phyloP scores from a whole-genome alignment of 352 stramenopile genomes.

The Phytophthora uliginosa region DNA sequence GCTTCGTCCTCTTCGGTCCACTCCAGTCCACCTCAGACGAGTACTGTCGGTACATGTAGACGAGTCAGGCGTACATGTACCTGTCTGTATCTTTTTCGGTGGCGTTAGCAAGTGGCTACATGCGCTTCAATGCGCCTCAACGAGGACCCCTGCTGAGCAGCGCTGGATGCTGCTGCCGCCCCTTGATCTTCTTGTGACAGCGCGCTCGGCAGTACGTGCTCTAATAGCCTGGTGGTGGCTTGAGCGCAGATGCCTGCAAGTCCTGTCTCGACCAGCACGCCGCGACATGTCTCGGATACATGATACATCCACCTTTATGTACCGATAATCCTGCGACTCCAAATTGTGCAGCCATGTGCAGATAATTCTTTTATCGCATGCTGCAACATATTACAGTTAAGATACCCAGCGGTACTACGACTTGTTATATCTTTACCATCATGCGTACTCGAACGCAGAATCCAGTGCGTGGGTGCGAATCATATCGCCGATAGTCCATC shows the following conservation, averaged over 20 bases:
- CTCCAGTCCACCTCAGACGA: not conserved
- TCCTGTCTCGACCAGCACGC: not conserved
- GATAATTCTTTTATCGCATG: not conserved
- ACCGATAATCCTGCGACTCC: not conserved
- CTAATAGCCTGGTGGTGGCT: not conserved
- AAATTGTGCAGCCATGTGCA: not conserved
- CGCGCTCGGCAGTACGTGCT: not conserved
- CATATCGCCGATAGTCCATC: slow-evolving; percentile 7
- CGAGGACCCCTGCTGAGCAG: not conserved
- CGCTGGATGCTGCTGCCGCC: not conserved
- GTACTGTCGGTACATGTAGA: not conserved
- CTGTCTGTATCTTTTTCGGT: not conserved
- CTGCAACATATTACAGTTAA: no score
- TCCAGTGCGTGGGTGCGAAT: slow-evolving; percentile 29
- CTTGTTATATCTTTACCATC: not conserved
- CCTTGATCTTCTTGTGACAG: slow-evolving; percentile 22
- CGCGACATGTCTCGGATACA: not conserved
- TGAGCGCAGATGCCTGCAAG: not conserved
- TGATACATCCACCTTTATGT: not conserved
- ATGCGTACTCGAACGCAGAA: slow-evolving; percentile 1
- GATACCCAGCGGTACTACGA: not conserved
- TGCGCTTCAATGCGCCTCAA: not conserved
- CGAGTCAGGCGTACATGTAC: not conserved
- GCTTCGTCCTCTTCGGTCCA: not conserved
- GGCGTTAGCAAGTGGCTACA: not conserved